These are phyloP conservation scores for Rhynchosporium graminicola DNA, from an alignment of 2,329 filamentous ascomycete species.

Conservation along the genomic window DNA sequence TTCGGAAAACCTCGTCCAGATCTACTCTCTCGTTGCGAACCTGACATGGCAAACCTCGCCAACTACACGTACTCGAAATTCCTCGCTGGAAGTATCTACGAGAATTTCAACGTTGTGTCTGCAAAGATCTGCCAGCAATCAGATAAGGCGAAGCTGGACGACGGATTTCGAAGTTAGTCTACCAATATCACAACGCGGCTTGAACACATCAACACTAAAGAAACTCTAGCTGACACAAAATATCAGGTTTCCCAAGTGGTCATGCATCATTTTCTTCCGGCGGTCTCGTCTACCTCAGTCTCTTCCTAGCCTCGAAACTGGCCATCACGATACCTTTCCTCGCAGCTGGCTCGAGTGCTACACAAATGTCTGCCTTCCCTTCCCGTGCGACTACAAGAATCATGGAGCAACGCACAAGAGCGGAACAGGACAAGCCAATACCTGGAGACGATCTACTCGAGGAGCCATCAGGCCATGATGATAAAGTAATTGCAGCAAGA, in stretches of 20 bases:
- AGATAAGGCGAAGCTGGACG: conserved; percentile 62
- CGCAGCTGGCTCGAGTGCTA: conserved; percentile 51
- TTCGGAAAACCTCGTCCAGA: conserved; percentile 67
- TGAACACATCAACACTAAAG: not conserved
- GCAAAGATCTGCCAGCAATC: conserved; percentile 72
- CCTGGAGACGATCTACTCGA: conserved; percentile 7
- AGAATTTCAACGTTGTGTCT: conserved; percentile 69
- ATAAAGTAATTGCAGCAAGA: conserved; percentile 54
- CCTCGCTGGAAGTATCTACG: conserved; percentile 43
- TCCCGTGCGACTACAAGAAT: conserved; percentile 55
- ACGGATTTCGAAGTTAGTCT: conserved; percentile 65
- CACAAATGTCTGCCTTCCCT: conserved; percentile 68
- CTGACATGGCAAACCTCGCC: conserved; percentile 65
- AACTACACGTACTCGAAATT: conserved; percentile 65
- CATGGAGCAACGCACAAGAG: conserved; percentile 40
- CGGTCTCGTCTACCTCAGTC: conserved; percentile 79
- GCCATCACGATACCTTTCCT: conserved; percentile 73
- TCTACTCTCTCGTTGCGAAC: conserved; percentile 69
- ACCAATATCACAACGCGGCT: not conserved
- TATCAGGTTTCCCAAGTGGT: conserved; percentile 71
- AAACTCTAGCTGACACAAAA: not conserved
- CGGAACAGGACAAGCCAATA: conserved; percentile 4
- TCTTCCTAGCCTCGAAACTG: conserved; percentile 86
- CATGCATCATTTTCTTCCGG: conserved; percentile 76
- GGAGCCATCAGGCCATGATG: conserved; percentile 34